Percentiles rank a stretch among this genome's conserved stretches.
Conservation (phyloP, 345 rosid genomes). For the Gossypium raimondii region DNA sequence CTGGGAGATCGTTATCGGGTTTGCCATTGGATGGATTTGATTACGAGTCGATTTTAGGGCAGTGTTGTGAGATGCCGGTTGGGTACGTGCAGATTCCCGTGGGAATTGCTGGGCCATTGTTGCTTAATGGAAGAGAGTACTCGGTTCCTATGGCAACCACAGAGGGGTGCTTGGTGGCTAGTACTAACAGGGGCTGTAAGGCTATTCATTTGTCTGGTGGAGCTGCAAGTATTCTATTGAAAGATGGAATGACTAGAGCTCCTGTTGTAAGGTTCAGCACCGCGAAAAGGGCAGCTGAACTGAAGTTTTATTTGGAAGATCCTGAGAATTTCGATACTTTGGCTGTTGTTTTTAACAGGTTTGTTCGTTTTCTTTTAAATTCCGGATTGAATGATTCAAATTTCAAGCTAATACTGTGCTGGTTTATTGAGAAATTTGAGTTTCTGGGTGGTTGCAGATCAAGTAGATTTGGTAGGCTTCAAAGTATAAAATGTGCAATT, state of each 20-base stretch:
- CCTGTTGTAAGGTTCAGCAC: slow-evolving; percentile 57
- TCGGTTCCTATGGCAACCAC: slow-evolving; percentile 77
- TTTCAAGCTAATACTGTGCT: background rate
- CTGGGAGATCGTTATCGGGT: slow-evolving; percentile 50
- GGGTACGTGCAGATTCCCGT: slow-evolving; percentile 78
- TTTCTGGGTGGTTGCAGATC: slow-evolving; percentile 34
- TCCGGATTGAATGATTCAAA: background rate
- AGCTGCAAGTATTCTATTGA: slow-evolving; percentile 43
- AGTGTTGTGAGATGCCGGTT: slow-evolving; percentile 78
- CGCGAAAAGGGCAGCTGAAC: slow-evolving; percentile 47
- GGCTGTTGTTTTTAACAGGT: slow-evolving; percentile 49
- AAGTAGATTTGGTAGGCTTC: slow-evolving; percentile 61
- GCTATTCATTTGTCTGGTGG: slow-evolving; percentile 65
- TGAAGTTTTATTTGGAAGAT: slow-evolving; percentile 59
- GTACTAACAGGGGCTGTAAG: slow-evolving; percentile 70
- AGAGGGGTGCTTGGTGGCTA: slow-evolving; percentile 74
- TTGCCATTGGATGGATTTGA: slow-evolving; percentile 65
- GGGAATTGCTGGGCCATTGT: slow-evolving; percentile 70
- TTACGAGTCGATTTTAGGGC: slow-evolving; percentile 60
- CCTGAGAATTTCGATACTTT: slow-evolving; percentile 46
- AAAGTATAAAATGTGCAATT: slow-evolving; percentile 48
- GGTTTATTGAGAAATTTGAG: background rate
- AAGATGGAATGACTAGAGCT: slow-evolving; percentile 70
- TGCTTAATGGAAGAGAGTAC: slow-evolving; percentile 56
- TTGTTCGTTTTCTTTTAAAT: background rate